Evolutionary conservation across 2,329 filamentous ascomycete genomes (phyloP).

Genomic region (Parasarocladium wereldwijsianum): DNA sequence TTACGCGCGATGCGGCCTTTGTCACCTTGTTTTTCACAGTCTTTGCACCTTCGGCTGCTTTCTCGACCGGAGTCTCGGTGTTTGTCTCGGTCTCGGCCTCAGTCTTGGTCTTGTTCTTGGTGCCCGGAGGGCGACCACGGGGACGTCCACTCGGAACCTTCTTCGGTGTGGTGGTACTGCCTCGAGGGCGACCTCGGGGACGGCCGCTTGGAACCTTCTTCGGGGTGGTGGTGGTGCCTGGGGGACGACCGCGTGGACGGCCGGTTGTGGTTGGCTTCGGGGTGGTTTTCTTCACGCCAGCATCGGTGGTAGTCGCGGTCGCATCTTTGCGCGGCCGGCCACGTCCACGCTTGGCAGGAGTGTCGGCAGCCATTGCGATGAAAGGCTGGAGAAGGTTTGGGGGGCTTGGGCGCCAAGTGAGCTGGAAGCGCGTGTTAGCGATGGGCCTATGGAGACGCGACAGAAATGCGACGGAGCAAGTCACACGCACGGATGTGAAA

Average conservation of each 20-base stretch:
- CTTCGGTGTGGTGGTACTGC: too few relatives aligned
- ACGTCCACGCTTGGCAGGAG: conserved; percentile 9
- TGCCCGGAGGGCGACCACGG: conserved; percentile 4
- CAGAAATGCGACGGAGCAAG: too few relatives aligned
- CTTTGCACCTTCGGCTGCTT: not conserved
- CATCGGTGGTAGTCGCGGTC: conserved; percentile 1
- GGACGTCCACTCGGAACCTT: conserved; percentile 15
- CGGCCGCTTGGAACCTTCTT: not conserved
- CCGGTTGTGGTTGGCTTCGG: conserved; percentile 16
- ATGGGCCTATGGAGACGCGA: too few relatives aligned
- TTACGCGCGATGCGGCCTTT: too few relatives aligned
- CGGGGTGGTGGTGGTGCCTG: conserved; percentile 18
- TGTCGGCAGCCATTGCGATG: too few relatives aligned
- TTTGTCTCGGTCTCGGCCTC: too few relatives aligned
- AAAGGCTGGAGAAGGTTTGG: too few relatives aligned
- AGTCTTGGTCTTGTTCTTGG: conserved; percentile 2
- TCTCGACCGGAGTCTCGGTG: too few relatives aligned
- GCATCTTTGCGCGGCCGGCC: conserved; percentile 25
- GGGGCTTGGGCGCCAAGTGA: too few relatives aligned
- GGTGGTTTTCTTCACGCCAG: conserved; percentile 2
- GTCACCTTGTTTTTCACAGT: too few relatives aligned
- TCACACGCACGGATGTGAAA: too few relatives aligned
- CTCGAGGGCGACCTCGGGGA: conserved; percentile 1
- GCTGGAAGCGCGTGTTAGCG: too few relatives aligned
- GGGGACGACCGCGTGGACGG: conserved; percentile 32